phyloP scores from a whole-genome alignment of 495 filamentous ascomycete genomes.

The Hypoxylon trugodes region DNA sequence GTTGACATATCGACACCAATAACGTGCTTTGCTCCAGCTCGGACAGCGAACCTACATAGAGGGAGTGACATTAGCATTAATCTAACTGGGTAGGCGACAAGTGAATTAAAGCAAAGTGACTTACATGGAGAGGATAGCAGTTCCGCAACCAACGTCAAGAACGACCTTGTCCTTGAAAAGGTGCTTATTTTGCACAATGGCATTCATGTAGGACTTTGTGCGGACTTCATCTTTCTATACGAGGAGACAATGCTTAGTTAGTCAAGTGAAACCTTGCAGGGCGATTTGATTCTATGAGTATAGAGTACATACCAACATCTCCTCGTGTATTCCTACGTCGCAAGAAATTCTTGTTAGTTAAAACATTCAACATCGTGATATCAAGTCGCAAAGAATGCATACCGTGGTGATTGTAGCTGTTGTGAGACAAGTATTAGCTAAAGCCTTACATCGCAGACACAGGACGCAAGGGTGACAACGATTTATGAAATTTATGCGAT shows the following conservation, averaged over 20 bases:
- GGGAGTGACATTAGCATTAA: conserved; percentile 20
- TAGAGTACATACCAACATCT: conserved; percentile 85
- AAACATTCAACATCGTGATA: conserved; percentile 2
- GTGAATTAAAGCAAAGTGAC: conserved; percentile 16
- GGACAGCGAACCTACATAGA: conserved; percentile 75
- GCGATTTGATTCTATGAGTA: conserved; percentile 1
- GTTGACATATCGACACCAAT: conserved; percentile 94
- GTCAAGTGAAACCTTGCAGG: conserved; percentile 17
- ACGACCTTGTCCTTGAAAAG: conserved; percentile 91
- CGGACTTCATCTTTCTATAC: conserved; percentile 96
- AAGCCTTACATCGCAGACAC: conserved; percentile 15
- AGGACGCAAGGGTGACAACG: no score
- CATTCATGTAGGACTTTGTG: conserved; percentile 92
- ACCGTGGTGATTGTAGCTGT: conserved; percentile 96
- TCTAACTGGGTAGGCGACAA: not conserved
- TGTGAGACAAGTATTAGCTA: conserved; percentile 44
- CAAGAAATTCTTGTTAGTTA: conserved; percentile 44
- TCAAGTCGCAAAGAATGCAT: conserved; percentile 45
- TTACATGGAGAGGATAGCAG: conserved; percentile 88
- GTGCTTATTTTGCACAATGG: conserved; percentile 93
- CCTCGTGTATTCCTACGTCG: conserved; percentile 86
- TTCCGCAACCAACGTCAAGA: conserved; percentile 92
- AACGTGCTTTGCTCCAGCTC: conserved; percentile 87
- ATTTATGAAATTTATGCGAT: conserved; percentile 24
- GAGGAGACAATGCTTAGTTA: conserved; percentile 24